phyloP scores from a whole-genome alignment of 805 yeast genomes.

The Sugiyamaella chiloensis region DNA sequence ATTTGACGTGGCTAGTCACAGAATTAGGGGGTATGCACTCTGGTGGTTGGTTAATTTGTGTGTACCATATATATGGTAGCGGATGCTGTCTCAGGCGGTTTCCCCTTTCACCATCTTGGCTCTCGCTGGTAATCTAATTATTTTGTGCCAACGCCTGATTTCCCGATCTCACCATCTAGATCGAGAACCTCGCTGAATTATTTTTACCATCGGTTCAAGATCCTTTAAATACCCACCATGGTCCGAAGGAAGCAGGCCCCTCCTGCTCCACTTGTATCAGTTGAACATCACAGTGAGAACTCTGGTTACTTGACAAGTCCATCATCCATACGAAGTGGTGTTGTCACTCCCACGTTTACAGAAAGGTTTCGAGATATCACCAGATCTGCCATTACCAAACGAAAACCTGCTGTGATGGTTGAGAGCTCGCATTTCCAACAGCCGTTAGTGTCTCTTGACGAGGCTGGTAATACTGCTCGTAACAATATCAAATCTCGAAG shows the following conservation, averaged over 20 bases:
- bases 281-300: constrained; percentile 65
- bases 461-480: neutral
- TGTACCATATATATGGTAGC: too few species aligned
- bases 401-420: constrained; percentile 13
- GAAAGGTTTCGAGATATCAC: constrained; percentile 9
- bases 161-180: too few species aligned
- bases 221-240: too few species aligned
- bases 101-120: too few species aligned
- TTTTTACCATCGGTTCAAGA: neutral
- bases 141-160: too few species aligned
- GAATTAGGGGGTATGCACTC: too few species aligned
- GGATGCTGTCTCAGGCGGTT: too few species aligned
- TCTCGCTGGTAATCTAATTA: too few species aligned
- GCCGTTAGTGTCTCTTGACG: neutral
- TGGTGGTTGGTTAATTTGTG: too few species aligned
- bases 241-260: constrained; percentile 5
- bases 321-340: constrained; percentile 70
- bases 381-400: constrained; percentile 1
- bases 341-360: constrained; percentile 11
- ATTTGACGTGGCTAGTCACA: too few species aligned
- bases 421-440: neutral
- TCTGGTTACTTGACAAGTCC: constrained; percentile 79
- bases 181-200: too few species aligned
- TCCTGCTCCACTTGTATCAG: constrained; percentile 5
- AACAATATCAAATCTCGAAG: neutral